phyloP scores from a whole-genome alignment of 331 rosid genomes.

The Malus hybrid region DNA sequence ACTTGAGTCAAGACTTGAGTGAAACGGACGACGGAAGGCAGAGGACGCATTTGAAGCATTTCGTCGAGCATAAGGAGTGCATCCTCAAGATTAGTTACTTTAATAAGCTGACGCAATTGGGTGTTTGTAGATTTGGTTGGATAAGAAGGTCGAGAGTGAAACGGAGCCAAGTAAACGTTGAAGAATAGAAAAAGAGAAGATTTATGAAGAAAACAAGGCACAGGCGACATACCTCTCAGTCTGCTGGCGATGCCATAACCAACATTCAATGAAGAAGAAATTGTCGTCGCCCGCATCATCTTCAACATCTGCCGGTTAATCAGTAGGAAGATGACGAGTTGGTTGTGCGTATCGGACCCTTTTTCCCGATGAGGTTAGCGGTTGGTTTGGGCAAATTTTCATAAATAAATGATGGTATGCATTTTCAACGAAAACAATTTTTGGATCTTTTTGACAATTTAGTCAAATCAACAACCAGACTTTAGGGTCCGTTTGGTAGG shows the following conservation, averaged over 20 bases:
- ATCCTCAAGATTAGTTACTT: not conserved
- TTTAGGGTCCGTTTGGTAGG: no score
- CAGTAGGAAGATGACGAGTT: no score
- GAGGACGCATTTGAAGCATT: not conserved
- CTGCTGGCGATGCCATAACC: not conserved
- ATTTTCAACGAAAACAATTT: no score
- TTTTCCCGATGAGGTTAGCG: no score
- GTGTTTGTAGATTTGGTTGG: not conserved
- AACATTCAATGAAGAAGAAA: not conserved
- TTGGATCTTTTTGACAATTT: no score
- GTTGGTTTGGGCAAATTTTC: no score
- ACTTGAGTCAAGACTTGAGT: no score
- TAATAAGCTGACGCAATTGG: not conserved
- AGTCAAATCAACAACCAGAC: no score
- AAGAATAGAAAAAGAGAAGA: not conserved
- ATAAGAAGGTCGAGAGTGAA: not conserved
- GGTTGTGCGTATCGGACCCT: no score
- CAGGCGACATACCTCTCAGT: not conserved
- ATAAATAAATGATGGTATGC: no score
- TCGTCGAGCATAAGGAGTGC: not conserved
- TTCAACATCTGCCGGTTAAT: not conserved
- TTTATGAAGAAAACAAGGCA: not conserved
- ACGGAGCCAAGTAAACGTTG: not conserved
- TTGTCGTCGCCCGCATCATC: not conserved
- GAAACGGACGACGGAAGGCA: no score